A percentile compares a stretch with the other conserved stretches of the same genome.
Conservation (phyloP, 495 filamentous ascomycete species). For the Tuber microsphaerosporum region DNA sequence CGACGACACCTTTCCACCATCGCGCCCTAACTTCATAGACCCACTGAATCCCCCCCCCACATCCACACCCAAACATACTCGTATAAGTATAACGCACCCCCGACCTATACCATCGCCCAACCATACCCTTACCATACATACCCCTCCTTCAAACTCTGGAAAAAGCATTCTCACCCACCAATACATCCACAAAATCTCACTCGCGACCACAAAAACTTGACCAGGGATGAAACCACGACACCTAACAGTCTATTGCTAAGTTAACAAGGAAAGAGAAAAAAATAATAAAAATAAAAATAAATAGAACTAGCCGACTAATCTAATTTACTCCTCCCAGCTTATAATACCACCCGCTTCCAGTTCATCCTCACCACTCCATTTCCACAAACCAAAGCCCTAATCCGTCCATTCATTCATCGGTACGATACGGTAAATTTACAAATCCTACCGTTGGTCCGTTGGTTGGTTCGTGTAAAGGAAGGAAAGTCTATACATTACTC, state of each 20-base stretch:
- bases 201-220: neutral
- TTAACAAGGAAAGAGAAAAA: neutral
- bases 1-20: neutral
- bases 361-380: neutral
- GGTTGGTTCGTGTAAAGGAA: neutral
- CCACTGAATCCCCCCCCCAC: neutral
- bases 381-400: neutral
- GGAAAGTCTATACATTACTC: neutral
- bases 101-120: neutral
- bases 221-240: neutral
- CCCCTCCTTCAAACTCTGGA: neutral
- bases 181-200: neutral
- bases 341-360: no score
- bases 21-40: neutral
- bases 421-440: neutral
- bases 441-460: neutral
- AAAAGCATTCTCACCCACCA: neutral
- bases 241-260: neutral
- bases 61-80: neutral
- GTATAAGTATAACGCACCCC: neutral
- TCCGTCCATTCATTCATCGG: neutral
- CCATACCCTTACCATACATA: neutral
- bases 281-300: no score
- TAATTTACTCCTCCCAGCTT: neutral
- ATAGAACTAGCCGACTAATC: neutral